Evolutionary conservation across 176 grass and related monocot genomes (phyloP), one percentile per base, ranked within the genome.

Genomic region (Rhynchospora pubera): DNA sequence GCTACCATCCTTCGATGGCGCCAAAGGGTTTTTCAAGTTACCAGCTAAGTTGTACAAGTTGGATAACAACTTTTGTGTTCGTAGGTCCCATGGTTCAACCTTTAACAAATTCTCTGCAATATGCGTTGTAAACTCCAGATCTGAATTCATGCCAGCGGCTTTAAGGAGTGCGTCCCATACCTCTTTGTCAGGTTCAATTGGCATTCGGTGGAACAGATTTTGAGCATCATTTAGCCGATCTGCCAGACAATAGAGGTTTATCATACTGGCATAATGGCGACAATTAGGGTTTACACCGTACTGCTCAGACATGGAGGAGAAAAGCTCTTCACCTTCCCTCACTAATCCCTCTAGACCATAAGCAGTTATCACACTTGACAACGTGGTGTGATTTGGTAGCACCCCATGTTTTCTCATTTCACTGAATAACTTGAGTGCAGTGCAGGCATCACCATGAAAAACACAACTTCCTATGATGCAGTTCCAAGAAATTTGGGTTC

Each of bases 221-320:
- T 13, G 68, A 23, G 75, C 86, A 53, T 88, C 86, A 61, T 47
- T 81, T 45, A 88, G 64, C 14, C 76, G 76, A 65, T 82, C 82
- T 42, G 82, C 76, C 16, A 52, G 51, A 1, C 86, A 71, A 69
- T 84, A 84, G 52, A 88, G 81, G 83, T 84, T 84, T 79, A 84
- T 77, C 86, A 88, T 88, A 43, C 45, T 50, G 46, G 82, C 81
- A 77, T 84, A 88, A 62, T 88, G 81, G 46, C 84, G 73, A 61
- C 24, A 74, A 10, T 67, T 70, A 72, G 82, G 81, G 22, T 77
- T 55, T 30, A 84, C 32, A 55, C 70, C 44, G 51, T 88, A 84
- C 8, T 79, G 7, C 24, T 88, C 86, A 23, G 45, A 60, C 73
- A 84, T 72, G 62, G 75, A 68, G 67, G 52, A 19, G 73, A 84